Evolutionary conservation across 208 protist species (phyloP).

Genomic region (Naegleria lovaniensis): DNA sequence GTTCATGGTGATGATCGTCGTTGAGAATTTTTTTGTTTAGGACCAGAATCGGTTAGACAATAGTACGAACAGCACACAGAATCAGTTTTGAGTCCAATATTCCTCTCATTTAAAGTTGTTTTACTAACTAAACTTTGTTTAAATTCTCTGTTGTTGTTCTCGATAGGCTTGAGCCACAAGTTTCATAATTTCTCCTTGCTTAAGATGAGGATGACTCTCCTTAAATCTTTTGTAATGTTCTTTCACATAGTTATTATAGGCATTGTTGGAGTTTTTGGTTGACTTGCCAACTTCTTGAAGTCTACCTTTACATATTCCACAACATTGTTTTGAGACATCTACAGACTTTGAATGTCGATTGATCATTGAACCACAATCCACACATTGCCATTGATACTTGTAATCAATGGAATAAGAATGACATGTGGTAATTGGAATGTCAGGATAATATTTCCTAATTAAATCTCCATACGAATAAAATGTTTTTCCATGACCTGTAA

Average conservation of each 20-base stretch:
- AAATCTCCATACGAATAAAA: not conserved
- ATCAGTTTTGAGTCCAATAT: too few relatives aligned
- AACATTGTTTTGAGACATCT: not conserved
- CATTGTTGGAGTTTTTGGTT: not conserved
- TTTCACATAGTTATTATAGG: not conserved
- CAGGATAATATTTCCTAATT: not conserved
- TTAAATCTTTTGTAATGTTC: constrained; percentile 7
- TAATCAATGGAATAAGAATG: not conserved
- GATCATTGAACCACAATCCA: not conserved
- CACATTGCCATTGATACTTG: not conserved
- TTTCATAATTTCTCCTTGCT: constrained; percentile 2
- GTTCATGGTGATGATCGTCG: not conserved
- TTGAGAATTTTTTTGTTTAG: not conserved
- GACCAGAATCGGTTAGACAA: too few relatives aligned
- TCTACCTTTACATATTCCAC: not conserved
- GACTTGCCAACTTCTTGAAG: not conserved
- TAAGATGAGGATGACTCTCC: not conserved
- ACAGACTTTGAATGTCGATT: constrained; percentile 18
- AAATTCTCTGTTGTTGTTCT: not conserved
- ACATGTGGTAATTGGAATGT: constrained; percentile 7
- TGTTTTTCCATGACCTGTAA: constrained; percentile 11
- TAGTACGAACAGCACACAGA: too few relatives aligned
- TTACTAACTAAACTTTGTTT: too few relatives aligned
- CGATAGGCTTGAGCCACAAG: not conserved
- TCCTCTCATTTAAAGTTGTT: too few relatives aligned